These are phyloP conservation scores for Phialophora macrospora DNA, from an alignment of 2,329 filamentous ascomycete genomes.

Conservation along the genomic window DNA sequence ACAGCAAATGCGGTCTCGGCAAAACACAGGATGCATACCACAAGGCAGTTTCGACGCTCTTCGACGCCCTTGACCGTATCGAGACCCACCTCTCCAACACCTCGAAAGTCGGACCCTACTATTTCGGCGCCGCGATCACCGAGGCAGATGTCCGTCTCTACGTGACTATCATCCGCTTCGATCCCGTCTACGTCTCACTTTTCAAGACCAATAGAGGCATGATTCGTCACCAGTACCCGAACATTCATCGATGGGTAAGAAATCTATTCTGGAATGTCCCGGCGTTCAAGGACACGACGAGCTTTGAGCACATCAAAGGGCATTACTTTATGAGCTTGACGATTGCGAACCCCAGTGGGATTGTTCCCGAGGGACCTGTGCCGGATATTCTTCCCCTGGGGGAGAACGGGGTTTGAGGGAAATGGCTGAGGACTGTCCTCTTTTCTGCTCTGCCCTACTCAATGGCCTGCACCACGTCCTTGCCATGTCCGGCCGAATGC, in stretches of 20 bases:
- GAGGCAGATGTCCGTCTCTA: constrained; percentile 77
- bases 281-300: constrained; percentile 51
- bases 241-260: constrained; percentile 52
- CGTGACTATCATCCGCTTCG: constrained; percentile 69
- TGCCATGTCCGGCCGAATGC: too few species aligned
- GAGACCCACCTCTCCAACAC: constrained; percentile 66
- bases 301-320: constrained; percentile 43
- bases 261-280: constrained; percentile 51
- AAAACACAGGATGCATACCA: constrained; percentile 77
- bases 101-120: constrained; percentile 61
- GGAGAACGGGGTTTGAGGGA: constrained; percentile 13
- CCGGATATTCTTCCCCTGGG: constrained; percentile 29
- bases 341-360: constrained; percentile 22
- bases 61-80: constrained; percentile 71
- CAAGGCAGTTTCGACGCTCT: constrained; percentile 68
- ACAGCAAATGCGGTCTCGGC: constrained; percentile 70
- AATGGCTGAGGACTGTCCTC: too few species aligned
- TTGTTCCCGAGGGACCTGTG: constrained; percentile 32
- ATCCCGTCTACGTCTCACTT: constrained; percentile 76
- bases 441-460: too few species aligned
- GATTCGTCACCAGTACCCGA: constrained; percentile 64
- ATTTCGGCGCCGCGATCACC: constrained; percentile 73
- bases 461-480: too few species aligned
- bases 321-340: constrained; percentile 30
- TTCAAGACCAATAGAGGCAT: constrained; percentile 73